Percentiles rank a stretch among this genome's conserved stretches.
Evolutionary conservation across 2,329 filamentous ascomycete genomes (phyloP).

Genomic region (Diaporthe ampelina): DNA sequence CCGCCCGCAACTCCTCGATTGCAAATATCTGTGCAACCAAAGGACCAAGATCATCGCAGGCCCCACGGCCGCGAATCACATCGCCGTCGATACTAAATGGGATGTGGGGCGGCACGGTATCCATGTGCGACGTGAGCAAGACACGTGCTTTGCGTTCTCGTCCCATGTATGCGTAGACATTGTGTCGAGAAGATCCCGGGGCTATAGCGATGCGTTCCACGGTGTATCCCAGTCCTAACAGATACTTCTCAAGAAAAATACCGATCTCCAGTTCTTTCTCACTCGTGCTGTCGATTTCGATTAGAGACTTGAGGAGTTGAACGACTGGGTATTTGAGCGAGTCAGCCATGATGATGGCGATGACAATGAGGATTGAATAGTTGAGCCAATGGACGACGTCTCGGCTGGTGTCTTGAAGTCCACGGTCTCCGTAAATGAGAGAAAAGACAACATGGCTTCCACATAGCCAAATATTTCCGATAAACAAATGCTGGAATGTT

Average conservation of each 20-base stretch:
- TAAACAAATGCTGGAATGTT: not conserved
- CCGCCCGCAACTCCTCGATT: conserved; percentile 55
- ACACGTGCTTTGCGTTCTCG: conserved; percentile 48
- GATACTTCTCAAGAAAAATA: conserved; percentile 29
- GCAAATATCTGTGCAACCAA: conserved; percentile 70
- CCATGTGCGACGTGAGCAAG: conserved; percentile 53
- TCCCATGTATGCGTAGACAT: conserved; percentile 56
- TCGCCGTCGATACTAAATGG: conserved; percentile 58
- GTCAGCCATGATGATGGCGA: not conserved
- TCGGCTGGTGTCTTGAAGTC: not conserved
- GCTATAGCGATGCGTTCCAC: conserved; percentile 32
- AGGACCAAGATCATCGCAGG: conserved; percentile 53
- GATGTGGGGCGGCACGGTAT: conserved; percentile 64
- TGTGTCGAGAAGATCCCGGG: conserved; percentile 49
- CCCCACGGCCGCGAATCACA: conserved; percentile 61
- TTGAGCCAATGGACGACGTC: not conserved
- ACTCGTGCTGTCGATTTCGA: conserved; percentile 34
- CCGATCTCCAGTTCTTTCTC: conserved; percentile 36
- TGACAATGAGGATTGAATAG: not conserved
- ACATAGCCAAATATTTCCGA: not conserved
- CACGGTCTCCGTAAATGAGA: not conserved
- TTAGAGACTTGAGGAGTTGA: conserved; percentile 23
- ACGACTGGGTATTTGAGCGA: conserved; percentile 18
- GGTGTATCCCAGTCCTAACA: conserved; percentile 24
- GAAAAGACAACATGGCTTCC: not conserved